These are phyloP conservation scores for Sporodiniella umbellata DNA, from an alignment of 371 early-diverging fungal species.

Conservation along the genomic window DNA sequence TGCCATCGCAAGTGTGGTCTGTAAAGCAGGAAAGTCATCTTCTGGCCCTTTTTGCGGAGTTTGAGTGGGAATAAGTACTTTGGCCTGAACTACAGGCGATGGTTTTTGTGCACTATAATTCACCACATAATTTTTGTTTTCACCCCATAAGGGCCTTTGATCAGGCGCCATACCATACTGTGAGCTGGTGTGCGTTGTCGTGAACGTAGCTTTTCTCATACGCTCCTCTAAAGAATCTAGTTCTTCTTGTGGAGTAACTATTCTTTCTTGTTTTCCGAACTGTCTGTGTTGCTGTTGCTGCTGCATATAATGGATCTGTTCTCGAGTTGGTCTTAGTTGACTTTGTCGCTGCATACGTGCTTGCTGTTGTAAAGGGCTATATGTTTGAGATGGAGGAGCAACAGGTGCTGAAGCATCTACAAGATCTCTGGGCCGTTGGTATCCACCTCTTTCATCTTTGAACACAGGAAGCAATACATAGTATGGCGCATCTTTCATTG, in stretches of 20 bases:
- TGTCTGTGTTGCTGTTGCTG: conserved; percentile 8
- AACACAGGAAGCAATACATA: conserved; percentile 35
- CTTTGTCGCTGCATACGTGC: conserved; percentile 2
- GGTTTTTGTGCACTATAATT: conserved; percentile 2
- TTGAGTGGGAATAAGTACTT: background rate
- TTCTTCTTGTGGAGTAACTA: conserved; percentile 7
- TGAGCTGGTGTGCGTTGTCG: conserved; percentile 7
- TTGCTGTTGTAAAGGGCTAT: no score
- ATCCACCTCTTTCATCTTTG: conserved; percentile 17
- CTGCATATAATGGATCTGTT: no score
- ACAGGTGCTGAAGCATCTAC: conserved; percentile 4
- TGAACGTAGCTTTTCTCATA: conserved; percentile 14
- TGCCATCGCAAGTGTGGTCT: conserved; percentile 12
- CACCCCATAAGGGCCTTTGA: conserved; percentile 33
- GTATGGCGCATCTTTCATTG: conserved; percentile 10
- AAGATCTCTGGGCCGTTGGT: conserved; percentile 26
- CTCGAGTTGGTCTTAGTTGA: no score
- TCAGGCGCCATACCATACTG: conserved; percentile 16
- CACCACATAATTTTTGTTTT: conserved; percentile 22
- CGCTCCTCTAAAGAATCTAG: conserved; percentile 16
- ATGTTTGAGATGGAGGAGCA: background rate
- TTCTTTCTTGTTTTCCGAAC: no score
- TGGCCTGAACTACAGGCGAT: background rate
- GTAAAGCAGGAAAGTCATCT: conserved; percentile 27
- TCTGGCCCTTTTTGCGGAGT: background rate